Conservation (phyloP, 805 yeast genomes). For the Zygosaccharomyces pseudorouxii region DNA sequence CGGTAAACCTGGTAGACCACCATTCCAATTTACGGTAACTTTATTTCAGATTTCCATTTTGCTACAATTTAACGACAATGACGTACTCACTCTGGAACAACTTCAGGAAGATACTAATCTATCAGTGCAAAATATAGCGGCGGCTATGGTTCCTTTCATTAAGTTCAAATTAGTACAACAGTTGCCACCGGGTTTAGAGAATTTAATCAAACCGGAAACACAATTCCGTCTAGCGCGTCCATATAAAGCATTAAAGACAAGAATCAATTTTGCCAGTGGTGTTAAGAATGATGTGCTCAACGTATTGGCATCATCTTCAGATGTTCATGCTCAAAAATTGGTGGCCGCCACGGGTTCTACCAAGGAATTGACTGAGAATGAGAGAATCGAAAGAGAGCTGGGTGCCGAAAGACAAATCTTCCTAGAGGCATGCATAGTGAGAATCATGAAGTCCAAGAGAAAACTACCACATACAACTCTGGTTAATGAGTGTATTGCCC, state of each 20-base stretch:
- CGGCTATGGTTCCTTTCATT: slow-evolving; percentile 73
- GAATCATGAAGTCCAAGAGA: slow-evolving; percentile 94
- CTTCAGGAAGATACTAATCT: slow-evolving; percentile 66
- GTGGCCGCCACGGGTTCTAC: slow-evolving; percentile 11
- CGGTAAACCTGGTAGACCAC: slow-evolving; percentile 74
- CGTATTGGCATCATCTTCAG: slow-evolving; percentile 14
- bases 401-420: slow-evolving; percentile 82
- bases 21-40: slow-evolving; percentile 76
- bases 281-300: slow-evolving; percentile 40
- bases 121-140: slow-evolving; percentile 58
- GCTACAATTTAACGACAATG: slow-evolving; percentile 64
- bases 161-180: slow-evolving; percentile 72
- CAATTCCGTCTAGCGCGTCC: slow-evolving; percentile 68
- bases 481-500: slow-evolving; percentile 83
- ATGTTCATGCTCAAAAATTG: slow-evolving; percentile 20
- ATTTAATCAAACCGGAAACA: slow-evolving; percentile 49
- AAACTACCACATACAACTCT: slow-evolving; percentile 70
- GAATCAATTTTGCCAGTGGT: slow-evolving; percentile 70
- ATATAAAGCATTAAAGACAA: slow-evolving; percentile 77
- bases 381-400: slow-evolving; percentile 72
- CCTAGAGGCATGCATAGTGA: slow-evolving; percentile 88
- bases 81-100: slow-evolving; percentile 45
- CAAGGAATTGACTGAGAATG: slow-evolving; percentile 50
- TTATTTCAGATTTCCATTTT: slow-evolving; percentile 83
- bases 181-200: slow-evolving; percentile 56